Percentiles rank a stretch among this genome's conserved stretches.
Conservation (phyloP, 2,329 filamentous ascomycete genomes). For the Rhynchosporium agropyri region DNA sequence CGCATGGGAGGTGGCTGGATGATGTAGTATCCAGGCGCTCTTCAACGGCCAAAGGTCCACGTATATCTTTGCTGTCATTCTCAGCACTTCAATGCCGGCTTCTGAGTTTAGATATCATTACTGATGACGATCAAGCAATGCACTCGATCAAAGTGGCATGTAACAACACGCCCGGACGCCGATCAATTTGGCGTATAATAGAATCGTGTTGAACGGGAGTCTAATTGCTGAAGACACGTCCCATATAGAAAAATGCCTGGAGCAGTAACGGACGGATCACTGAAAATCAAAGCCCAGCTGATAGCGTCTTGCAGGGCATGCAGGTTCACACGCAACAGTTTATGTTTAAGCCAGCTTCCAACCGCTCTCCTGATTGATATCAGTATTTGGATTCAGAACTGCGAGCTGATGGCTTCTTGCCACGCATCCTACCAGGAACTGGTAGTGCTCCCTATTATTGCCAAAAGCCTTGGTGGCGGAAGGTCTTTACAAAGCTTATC, state of each 20-base stretch:
- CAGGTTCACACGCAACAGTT: constrained; percentile 3
- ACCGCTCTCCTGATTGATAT: constrained; percentile 20
- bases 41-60: constrained; percentile 57
- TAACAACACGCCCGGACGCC: constrained; percentile 25
- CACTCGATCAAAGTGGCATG: constrained; percentile 25
- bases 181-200: constrained; percentile 24
- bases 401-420: not conserved
- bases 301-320: constrained; percentile 23
- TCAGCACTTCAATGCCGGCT: constrained; percentile 55
- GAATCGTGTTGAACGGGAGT: constrained; percentile 16
- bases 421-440: constrained; percentile 28
- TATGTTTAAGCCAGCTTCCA: constrained; percentile 20
- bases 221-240: constrained; percentile 26
- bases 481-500: constrained; percentile 19
- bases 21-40: constrained; percentile 54
- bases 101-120: constrained; percentile 44
- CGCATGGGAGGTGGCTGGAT: constrained; percentile 54
- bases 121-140: constrained; percentile 25
- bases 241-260: constrained; percentile 23
- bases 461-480: constrained; percentile 10
- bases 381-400: not conserved
- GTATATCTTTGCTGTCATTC: constrained; percentile 51
- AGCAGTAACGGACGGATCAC: constrained; percentile 20
- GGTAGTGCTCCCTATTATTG: constrained; percentile 20
- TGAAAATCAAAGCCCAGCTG: constrained; percentile 17